Evolutionary conservation across 2,329 filamentous ascomycete genomes (phyloP), one percentile per base, ranked within the genome.

Genomic region (Rachicladosporium sp.): DNA sequence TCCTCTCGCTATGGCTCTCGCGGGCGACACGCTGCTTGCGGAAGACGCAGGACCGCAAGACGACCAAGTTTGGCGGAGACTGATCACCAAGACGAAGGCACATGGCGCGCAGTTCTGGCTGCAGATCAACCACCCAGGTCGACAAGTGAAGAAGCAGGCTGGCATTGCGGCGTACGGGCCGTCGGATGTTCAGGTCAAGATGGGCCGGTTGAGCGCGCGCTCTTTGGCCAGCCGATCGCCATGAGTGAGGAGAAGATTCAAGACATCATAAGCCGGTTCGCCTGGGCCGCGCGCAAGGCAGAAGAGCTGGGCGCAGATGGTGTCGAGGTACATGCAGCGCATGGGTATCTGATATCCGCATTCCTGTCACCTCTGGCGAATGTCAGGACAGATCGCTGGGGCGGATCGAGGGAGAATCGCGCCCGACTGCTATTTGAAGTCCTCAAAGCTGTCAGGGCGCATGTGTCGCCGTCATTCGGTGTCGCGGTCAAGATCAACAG

Each of bases 331-430:
- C 50, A 53, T 39, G 47, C 43, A 7, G 47, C 47, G 6, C 60
- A 64, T 39, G 61, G 61, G 0, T 64, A 64, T 42, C 46, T 64
- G 3, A 40, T 64, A 7, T 51, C 57, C 27, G 54, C 60, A 31
- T 64, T 64, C 36, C 45, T 62, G 1, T 56, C 51, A 0, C 59
- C 61, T 0, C 47, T 59, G 4, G 56, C 56, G 10, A 64, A 64
- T 35, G 54, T 50, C 23, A 44, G 61, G 6, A 60, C 54, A 2
- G 61, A 64, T 38, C 43, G 44, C 27, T 64, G 62, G 40, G 61
- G 61, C n/a, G 61, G 61, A 0, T 50, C 45, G 0, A 57, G 60
- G 21, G 58, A 63, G 40, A 62, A 62, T 36, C 46, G 61, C 0
- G 56, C 51, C 0, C 42, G 61, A 1, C 29, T 64, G 2, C 38